Evolutionary conservation across 192 early-diverging fungal genomes (phyloP).

Genomic region (Chytriomyces sp.): DNA sequence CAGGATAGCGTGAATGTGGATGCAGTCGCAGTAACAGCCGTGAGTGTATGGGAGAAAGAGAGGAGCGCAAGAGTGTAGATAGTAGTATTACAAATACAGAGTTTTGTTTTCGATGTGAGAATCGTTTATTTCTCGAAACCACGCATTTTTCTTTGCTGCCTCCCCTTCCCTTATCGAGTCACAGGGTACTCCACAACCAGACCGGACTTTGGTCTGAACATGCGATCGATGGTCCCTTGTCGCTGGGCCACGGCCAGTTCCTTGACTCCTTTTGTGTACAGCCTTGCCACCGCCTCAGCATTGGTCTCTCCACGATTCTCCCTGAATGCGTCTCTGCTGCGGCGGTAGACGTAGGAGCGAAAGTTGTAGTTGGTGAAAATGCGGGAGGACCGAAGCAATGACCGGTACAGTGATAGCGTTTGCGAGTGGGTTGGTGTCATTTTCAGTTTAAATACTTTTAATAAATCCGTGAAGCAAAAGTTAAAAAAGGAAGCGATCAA

Average conservation of each 20-base stretch:
- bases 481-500: no score
- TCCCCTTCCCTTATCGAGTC: not conserved
- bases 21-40: conserved; percentile 46
- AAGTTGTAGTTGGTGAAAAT: conserved; percentile 88
- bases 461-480: no score
- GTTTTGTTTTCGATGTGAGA: conserved; percentile 1
- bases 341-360: conserved; percentile 81
- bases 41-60: conserved; percentile 53
- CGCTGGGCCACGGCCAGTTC: conserved; percentile 78
- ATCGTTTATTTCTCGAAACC: conserved; percentile 22
- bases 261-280: conserved; percentile 64
- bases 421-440: conserved; percentile 51
- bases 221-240: conserved; percentile 75
- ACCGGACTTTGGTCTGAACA: conserved; percentile 60
- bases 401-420: conserved; percentile 77
- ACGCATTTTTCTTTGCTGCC: not conserved
- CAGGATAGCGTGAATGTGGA: conserved; percentile 47
- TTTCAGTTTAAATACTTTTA: no score
- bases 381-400: conserved; percentile 73
- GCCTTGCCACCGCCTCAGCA: conserved; percentile 55
- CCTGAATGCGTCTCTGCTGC: conserved; percentile 80
- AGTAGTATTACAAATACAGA: not conserved
- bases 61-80: not conserved
- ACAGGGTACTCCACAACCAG: not conserved
- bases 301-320: conserved; percentile 60